Percentiles rank a stretch among this genome's conserved stretches.
These are phyloP conservation scores for Paralagenidium karlingii DNA, from an alignment of 352 stramenopile genomes.

Conservation along the genomic window DNA sequence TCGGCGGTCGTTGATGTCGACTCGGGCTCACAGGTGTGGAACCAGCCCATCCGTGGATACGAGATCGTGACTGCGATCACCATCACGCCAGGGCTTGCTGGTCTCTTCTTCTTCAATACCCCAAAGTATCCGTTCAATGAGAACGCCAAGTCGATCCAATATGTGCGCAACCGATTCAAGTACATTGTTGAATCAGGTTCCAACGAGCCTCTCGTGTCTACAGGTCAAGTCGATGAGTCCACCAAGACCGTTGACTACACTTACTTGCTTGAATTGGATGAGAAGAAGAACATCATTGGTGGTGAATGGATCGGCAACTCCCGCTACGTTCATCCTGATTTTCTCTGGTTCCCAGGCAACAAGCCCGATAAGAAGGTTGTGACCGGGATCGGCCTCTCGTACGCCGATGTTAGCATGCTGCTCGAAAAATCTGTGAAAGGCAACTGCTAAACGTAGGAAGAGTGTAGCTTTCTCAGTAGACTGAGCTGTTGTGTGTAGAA, in stretches of 20 bases:
- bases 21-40: slow-evolving; percentile 28
- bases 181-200: slow-evolving; percentile 7
- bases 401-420: no score
- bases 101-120: slow-evolving; percentile 22
- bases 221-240: not conserved
- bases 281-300: slow-evolving; percentile 16
- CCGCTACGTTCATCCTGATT: slow-evolving; percentile 18
- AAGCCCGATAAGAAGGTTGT: no score
- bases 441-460: no score
- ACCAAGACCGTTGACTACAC: slow-evolving; percentile 13
- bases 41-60: slow-evolving; percentile 42
- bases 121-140: slow-evolving; percentile 39
- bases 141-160: slow-evolving; percentile 2
- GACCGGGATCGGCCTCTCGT: no score
- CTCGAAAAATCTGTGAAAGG: no score
- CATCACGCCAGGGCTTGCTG: slow-evolving; percentile 14
- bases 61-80: slow-evolving; percentile 16
- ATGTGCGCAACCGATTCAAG: slow-evolving; percentile 3
- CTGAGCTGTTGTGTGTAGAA: no score
- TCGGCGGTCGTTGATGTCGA: slow-evolving; percentile 28
- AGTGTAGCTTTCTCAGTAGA: no score
- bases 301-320: slow-evolving; percentile 28
- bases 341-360: slow-evolving; percentile 17
- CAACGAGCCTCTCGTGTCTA: slow-evolving; percentile 4
- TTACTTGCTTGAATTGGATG: slow-evolving; percentile 29